Evolutionary conservation across 2,329 filamentous ascomycete genomes (phyloP), one percentile per base, ranked within the genome.

Genomic region (Dryadomyces sulphureus): DNA sequence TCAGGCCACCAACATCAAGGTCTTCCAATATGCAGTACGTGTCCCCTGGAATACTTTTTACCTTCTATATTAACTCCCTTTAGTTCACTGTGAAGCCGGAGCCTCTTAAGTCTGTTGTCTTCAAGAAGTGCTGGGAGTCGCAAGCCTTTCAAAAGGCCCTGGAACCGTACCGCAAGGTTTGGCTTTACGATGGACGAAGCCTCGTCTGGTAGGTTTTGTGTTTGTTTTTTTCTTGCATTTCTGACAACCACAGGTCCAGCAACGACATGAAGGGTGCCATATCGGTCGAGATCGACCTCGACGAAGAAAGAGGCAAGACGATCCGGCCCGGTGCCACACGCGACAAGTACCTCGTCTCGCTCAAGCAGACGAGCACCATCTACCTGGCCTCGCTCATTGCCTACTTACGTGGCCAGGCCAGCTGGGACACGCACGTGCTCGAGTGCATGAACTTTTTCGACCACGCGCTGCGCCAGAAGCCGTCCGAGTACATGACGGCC

Each of bases 401-500:
- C 0, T 95, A 90, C 57, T 67, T 94, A 2, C 56, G 68, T 1
- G 70, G 77, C 41, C 65, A 72, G 48, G 65, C 72, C 19, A 62
- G 68, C 1, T 83, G 83, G 60, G 75, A 82, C 56, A 76, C 75
- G 34, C 65, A 71, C 19, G 78, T 90, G 19, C 70, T 90, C 7
- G 84, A 92, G 56, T 81, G 84, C 14, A 76, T 96, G 61, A 94
- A 58, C 59, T 95, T 95, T 57, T 68, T 95, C 5, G 92, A 98
- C 52, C 92, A 98, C 57, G 68, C 90, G 7, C 69, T 98, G 46
- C 84, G 92, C 5, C 79, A 94, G 60, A 71, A 66, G n/a, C 87
- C 92, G 0, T 81, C 80, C 0, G 65, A 77, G 55, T 64, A 69
- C 2, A 77, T 86, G 55, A 68, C 81, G 0, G 63, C 77, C 0